These are phyloP conservation scores for Phytophthora syringae DNA, from an alignment of 352 stramenopile species.

Conservation along the genomic window DNA sequence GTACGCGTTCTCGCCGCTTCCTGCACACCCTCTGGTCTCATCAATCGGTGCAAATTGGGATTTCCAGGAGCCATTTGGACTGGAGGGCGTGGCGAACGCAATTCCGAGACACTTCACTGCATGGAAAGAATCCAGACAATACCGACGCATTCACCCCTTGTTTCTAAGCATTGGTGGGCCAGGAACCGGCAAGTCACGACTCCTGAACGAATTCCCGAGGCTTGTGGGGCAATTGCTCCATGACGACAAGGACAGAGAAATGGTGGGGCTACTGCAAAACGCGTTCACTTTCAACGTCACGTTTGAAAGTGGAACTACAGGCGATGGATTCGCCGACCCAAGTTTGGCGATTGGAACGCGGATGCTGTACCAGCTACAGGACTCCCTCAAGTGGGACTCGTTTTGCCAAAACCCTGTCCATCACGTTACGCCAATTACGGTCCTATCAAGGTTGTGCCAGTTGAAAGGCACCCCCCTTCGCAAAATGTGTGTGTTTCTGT, in stretches of 20 bases:
- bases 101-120: neutral
- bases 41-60: neutral
- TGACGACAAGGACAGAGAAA: slow-evolving; percentile 1
- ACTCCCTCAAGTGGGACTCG: neutral
- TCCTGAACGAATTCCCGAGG: slow-evolving; percentile 22
- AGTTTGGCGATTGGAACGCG: neutral
- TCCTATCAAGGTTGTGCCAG: neutral
- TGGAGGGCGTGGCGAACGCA: neutral
- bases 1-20: neutral
- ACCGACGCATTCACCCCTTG: slow-evolving; percentile 19
- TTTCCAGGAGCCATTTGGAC: slow-evolving; percentile 5
- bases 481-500: slow-evolving; percentile 22
- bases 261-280: slow-evolving; percentile 12
- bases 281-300: slow-evolving; percentile 25
- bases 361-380: neutral
- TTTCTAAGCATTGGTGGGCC: slow-evolving; percentile 20
- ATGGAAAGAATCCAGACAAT: slow-evolving; percentile 6
- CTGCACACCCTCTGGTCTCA: neutral
- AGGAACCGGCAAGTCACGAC: slow-evolving; percentile 19
- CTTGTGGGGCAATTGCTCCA: slow-evolving; percentile 1
- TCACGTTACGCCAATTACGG: neutral
- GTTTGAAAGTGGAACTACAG: neutral
- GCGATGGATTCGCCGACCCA: neutral
- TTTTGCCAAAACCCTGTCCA: neutral
- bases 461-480: neutral